Evolutionary conservation across 306 rosid genomes (phyloP).

Genomic region (Aeschynomene evenia): DNA sequence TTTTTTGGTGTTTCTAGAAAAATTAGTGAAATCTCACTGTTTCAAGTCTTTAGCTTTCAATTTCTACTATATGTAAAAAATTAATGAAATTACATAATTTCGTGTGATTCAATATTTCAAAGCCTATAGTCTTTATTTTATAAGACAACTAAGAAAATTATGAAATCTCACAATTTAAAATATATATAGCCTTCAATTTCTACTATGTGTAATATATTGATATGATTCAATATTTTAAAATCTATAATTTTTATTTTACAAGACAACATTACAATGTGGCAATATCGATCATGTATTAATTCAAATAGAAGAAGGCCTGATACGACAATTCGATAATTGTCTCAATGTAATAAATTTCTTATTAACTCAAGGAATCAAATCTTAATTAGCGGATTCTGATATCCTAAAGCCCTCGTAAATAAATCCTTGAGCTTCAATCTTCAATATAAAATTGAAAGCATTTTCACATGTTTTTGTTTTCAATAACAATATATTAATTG

Average conservation of each 20-base stretch:
- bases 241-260: too few relatives aligned
- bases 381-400: slow-evolving; percentile 1
- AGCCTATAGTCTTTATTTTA: too few relatives aligned
- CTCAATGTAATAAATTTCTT: background rate
- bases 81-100: too few relatives aligned
- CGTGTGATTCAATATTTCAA: too few relatives aligned
- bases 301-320: background rate
- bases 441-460: background rate
- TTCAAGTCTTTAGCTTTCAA: too few relatives aligned
- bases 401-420: background rate
- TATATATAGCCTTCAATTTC: too few relatives aligned
- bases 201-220: too few relatives aligned
- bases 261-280: background rate
- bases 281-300: background rate
- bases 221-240: too few relatives aligned
- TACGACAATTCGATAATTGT: background rate
- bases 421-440: background rate
- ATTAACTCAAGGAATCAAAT: slow-evolving; percentile 19
- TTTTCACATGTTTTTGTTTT: slow-evolving; percentile 19
- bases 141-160: too few relatives aligned
- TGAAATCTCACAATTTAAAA: too few relatives aligned
- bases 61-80: too few relatives aligned
- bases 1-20: background rate
- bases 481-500: background rate
- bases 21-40: too few relatives aligned